Percentiles rank a stretch among this genome's conserved stretches.
These are phyloP conservation scores for Candida sanyaensis DNA, from an alignment of 1,139 yeast species.

Conservation along the genomic window DNA sequence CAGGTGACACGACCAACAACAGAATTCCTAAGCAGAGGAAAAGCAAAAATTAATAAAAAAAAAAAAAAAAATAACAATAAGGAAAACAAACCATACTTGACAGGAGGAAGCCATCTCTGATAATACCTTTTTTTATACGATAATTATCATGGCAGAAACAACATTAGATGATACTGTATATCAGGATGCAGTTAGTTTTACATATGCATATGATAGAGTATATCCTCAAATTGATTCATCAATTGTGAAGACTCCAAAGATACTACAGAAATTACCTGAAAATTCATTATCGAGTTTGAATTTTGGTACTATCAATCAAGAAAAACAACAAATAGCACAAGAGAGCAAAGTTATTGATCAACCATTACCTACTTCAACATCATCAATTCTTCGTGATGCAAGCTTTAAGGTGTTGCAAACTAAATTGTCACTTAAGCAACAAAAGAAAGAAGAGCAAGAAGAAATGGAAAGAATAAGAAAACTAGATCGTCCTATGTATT, in stretches of 20 bases:
- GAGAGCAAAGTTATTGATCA: background rate
- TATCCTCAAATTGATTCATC: constrained; percentile 7
- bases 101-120: background rate
- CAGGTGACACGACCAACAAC: background rate
- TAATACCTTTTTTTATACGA: background rate
- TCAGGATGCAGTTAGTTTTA: constrained; percentile 13
- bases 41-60: background rate
- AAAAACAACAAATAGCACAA: constrained; percentile 2
- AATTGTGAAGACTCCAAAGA: background rate
- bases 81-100: background rate
- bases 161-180: constrained; percentile 11
- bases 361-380: constrained; percentile 3
- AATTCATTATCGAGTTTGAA: constrained; percentile 11
- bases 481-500: constrained; percentile 31
- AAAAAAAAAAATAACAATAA: background rate
- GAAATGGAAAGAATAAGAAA: constrained; percentile 8
- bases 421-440: constrained; percentile 11
- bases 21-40: too few species aligned
- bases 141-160: constrained; percentile 4
- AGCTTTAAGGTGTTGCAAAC: constrained; percentile 14
- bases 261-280: constrained; percentile 13
- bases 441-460: constrained; percentile 3
- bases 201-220: constrained; percentile 5
- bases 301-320: constrained; percentile 7
- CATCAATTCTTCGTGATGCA: constrained; percentile 12